Evolutionary conservation across 306 rosid genomes (phyloP).

Genomic region (Vicia sativa): DNA sequence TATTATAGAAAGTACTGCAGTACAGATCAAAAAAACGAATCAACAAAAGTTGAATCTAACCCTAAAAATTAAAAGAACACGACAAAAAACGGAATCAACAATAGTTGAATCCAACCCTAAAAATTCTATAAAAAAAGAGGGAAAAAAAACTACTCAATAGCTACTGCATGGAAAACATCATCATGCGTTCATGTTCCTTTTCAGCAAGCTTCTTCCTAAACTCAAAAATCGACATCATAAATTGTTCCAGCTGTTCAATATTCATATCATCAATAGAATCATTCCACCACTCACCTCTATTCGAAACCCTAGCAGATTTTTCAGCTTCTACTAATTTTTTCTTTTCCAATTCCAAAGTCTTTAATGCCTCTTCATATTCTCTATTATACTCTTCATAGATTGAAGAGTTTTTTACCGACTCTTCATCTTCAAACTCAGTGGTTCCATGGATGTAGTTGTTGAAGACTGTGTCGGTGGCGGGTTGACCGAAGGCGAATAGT

Average conservation of each 20-base stretch:
- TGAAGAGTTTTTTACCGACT: too few species aligned
- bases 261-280: slow-evolving; percentile 43
- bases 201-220: slow-evolving; percentile 41
- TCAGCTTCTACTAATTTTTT: slow-evolving; percentile 18
- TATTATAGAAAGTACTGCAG: too few species aligned
- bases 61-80: too few species aligned
- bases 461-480: slow-evolving; percentile 38
- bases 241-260: slow-evolving; percentile 40
- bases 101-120: too few species aligned
- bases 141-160: too few species aligned
- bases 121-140: too few species aligned
- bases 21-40: too few species aligned
- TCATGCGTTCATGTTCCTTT: not conserved
- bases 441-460: slow-evolving; percentile 29
- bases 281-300: slow-evolving; percentile 44
- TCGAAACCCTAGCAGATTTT: not conserved
- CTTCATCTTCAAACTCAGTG: not conserved
- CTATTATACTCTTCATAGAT: slow-evolving; percentile 28
- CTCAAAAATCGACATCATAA: slow-evolving; percentile 38
- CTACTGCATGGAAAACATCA: too few species aligned
- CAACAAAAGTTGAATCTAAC: too few species aligned
- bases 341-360: slow-evolving; percentile 46
- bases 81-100: too few species aligned
- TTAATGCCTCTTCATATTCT: slow-evolving; percentile 37
- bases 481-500: slow-evolving; percentile 50